Evolutionary conservation across 1,284 basidiomycete species (phyloP).

Genomic region (Lignosus rhinocerotis): DNA sequence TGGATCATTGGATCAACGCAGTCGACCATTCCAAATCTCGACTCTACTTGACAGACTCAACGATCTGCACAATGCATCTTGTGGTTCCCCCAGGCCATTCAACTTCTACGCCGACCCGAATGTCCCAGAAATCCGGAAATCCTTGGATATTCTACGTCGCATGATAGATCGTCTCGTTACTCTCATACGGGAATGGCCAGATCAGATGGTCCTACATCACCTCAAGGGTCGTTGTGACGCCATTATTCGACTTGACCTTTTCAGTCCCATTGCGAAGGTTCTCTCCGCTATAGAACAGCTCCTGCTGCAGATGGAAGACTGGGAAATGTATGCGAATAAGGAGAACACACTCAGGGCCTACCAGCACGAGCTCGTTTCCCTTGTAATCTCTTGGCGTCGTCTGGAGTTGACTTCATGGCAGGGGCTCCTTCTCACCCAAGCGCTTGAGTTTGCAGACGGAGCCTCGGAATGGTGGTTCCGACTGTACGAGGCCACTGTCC

Average conservation of each 20-base stretch:
- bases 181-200: constrained; percentile 87
- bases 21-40: constrained; percentile 49
- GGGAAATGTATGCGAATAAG: constrained; percentile 93
- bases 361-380: constrained; percentile 65
- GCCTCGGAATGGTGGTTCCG: constrained; percentile 92
- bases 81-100: constrained; percentile 36
- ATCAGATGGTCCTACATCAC: constrained; percentile 94
- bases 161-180: constrained; percentile 55
- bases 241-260: constrained; percentile 65
- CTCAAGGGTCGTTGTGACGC: constrained; percentile 76
- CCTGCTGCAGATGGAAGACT: constrained; percentile 89
- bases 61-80: constrained; percentile 30
- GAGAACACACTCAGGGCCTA: constrained; percentile 78
- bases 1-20: constrained; percentile 48
- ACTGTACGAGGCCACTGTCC: constrained; percentile 81
- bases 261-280: constrained; percentile 81
- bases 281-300: constrained; percentile 88
- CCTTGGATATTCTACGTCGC: constrained; percentile 49
- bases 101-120: constrained; percentile 86
- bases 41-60: constrained; percentile 41
- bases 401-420: constrained; percentile 91
- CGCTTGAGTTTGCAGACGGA: constrained; percentile 56
- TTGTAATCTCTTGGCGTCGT: constrained; percentile 91
- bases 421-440: constrained; percentile 76
- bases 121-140: constrained; percentile 68